A percentile compares a stretch with the other conserved stretches of the same genome.
These are phyloP conservation scores for Vitis hybrid DNA, from an alignment of 177 flowering plant species.

Conservation along the genomic window DNA sequence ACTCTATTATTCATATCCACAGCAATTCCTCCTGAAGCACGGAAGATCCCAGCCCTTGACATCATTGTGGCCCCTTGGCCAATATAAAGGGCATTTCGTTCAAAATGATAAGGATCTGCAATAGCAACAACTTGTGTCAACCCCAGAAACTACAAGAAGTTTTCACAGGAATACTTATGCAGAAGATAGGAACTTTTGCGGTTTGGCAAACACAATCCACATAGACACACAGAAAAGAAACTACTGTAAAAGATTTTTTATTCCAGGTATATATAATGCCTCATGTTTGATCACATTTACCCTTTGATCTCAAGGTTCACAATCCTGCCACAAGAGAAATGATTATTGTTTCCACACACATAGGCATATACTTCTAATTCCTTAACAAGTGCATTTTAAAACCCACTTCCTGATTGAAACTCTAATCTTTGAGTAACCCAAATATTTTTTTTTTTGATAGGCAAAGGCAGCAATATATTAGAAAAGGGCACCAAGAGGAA, in stretches of 20 bases:
- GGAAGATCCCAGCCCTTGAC: constrained; percentile 93
- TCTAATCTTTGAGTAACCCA: too few species aligned
- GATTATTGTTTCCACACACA: too few species aligned
- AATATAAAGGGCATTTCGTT: constrained; percentile 83
- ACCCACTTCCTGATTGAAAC: too few species aligned
- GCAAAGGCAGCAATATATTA: too few species aligned
- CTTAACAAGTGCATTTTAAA: too few species aligned
- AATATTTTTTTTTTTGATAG: too few species aligned
- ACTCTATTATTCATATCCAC: constrained; percentile 77
- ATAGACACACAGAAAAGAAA: not conserved
- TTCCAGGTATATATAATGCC: too few species aligned
- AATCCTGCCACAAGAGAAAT: too few species aligned
- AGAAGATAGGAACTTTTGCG: not conserved
- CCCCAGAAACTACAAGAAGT: not conserved
- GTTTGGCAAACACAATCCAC: not conserved
- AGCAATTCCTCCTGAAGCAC: constrained; percentile 71
- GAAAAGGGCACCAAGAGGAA: too few species aligned
- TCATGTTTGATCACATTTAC: too few species aligned
- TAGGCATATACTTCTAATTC: too few species aligned
- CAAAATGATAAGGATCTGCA: constrained; percentile 72
- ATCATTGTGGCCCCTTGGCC: constrained; percentile 82
- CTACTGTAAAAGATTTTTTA: not conserved
- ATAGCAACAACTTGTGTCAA: constrained; percentile 12
- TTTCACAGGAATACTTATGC: not conserved
- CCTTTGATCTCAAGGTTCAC: too few species aligned